Base-by-base conservation (phyloP, 805 yeast species). In the Metschnikowia chrysomelidarum region DNA sequence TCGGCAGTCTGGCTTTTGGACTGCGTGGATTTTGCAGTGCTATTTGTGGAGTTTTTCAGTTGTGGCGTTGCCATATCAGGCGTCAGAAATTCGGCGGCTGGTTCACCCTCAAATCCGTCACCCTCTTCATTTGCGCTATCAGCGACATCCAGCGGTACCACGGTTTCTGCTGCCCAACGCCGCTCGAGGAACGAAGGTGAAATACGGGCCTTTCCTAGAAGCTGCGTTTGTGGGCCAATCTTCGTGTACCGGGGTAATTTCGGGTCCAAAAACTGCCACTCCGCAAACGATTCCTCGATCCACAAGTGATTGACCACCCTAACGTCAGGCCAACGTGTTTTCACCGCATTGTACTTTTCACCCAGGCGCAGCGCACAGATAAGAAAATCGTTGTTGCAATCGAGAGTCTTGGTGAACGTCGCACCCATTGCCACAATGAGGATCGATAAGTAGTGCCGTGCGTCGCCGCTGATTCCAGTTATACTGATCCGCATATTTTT, bases 381-480 rank as follows among this genome's bases (percentile, higher is more conserved):
- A 20, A 91, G 64, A 54, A 79, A 86, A 4, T 94, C 81, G 48
- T 87, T 86, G 7, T 71, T 70, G 30, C 69, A 69, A 14, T 80
- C 78, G 31, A 84, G 60, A 0, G 84, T 76, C 34, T 75, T 75
- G 1, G 95, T 81, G 56, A 83, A 87, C 0, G 60, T 60, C 0
- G 91, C 97, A 2, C 98, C 97, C 50, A 87, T 54, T 0, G 82
- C 67, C 14, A 67, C 66, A 3, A 83, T 75, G 9, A 91, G 62
- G 30, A 69, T 69, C 35, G 80, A 78, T 22, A 93, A 60, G 49
- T 87, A 91, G 24, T 67, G 62, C 27, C 98, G 64, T 1, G 95
- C 84, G 51, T 84, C 93, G 0, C 97, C 97, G 15, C 83, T 75
- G 53, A 85, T 88, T 50, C 87, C 87, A 0, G 96, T 81, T 3